Percentiles rank a stretch among this genome's conserved stretches.
phyloP scores from a whole-genome alignment of 2,329 filamentous ascomycete species.

The Chaetoscypha palmicola region DNA sequence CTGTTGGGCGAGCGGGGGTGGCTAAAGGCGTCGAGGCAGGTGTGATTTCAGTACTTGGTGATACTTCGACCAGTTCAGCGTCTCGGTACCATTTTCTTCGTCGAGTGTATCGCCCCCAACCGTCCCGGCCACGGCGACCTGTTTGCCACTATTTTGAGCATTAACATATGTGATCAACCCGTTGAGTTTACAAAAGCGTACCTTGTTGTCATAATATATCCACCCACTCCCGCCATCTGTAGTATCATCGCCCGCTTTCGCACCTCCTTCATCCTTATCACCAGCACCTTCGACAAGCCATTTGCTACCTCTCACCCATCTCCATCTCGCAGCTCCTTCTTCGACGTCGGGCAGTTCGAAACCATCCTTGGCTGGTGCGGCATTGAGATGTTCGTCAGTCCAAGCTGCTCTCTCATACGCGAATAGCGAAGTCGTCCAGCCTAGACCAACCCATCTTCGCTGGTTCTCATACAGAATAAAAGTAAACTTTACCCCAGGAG shows the following conservation, averaged over 20 bases:
- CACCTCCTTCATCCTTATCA: constrained; percentile 42
- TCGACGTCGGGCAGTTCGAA: constrained; percentile 64
- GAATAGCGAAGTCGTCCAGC: constrained; percentile 89
- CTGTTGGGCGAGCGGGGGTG: constrained; percentile 21
- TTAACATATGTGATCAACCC: constrained; percentile 11
- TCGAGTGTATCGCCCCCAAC: constrained; percentile 91
- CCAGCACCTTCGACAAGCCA: constrained; percentile 79
- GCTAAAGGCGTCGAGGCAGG: constrained; percentile 34
- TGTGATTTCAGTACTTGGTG: constrained; percentile 37
- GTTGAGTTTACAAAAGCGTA: constrained; percentile 32
- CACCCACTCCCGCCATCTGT: constrained; percentile 60
- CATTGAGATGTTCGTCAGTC: constrained; percentile 93
- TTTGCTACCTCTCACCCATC: constrained; percentile 77
- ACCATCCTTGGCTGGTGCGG: constrained; percentile 65
- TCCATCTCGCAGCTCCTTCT: constrained; percentile 56
- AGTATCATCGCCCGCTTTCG: constrained; percentile 32
- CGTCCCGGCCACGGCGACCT: constrained; percentile 75
- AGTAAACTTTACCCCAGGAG: constrained; percentile 85
- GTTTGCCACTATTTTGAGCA: constrained; percentile 66
- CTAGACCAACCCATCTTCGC: constrained; percentile 85
- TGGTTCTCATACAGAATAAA: constrained; percentile 98
- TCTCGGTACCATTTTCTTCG: constrained; percentile 95
- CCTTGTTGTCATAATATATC: constrained; percentile 98
- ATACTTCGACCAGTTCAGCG: constrained; percentile 81
- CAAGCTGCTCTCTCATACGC: constrained; percentile 84